Conservation (phyloP, 2,329 filamentous ascomycete species). For the Diaporthe citrichinensis region DNA sequence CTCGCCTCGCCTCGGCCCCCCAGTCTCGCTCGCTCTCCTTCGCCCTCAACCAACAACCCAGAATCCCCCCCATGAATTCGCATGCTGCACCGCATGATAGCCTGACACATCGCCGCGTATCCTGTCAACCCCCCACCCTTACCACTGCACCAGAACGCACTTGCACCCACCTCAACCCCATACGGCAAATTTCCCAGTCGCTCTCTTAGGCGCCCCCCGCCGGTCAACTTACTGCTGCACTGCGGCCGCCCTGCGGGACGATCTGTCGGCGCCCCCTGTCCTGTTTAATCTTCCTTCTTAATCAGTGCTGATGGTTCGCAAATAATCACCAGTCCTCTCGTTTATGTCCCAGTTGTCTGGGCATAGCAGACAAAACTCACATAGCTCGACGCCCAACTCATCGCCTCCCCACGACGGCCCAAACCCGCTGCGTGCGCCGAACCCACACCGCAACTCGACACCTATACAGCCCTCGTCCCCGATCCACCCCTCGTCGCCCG, state of each 20-base stretch:
- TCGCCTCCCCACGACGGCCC: conserved; percentile 57
- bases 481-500: conserved; percentile 55
- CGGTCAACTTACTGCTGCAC: conserved; percentile 36
- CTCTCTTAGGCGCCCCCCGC: conserved; percentile 26
- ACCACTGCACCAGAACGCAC: conserved; percentile 17
- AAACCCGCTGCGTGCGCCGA: conserved; percentile 36
- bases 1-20: conserved; percentile 39
- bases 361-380: conserved; percentile 55
- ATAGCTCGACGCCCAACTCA: conserved; percentile 59
- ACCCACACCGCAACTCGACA: conserved; percentile 44
- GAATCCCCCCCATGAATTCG: conserved; percentile 32
- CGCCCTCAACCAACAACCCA: conserved; percentile 23
- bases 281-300: conserved; percentile 35
- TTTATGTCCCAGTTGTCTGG: conserved; percentile 87
- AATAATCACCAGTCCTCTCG: conserved; percentile 76
- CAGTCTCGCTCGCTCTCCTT: conserved; percentile 34
- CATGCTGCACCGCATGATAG: conserved; percentile 30
- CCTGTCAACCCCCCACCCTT: background rate
- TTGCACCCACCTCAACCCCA: conserved; percentile 20
- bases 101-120: conserved; percentile 36
- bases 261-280: conserved; percentile 32
- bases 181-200: conserved; percentile 35
- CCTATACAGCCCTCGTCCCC: conserved; percentile 49
- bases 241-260: conserved; percentile 25
- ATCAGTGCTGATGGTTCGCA: conserved; percentile 39